phyloP scores from a whole-genome alignment of 768 basidiomycete genomes.

The Tremella mesenterica region DNA sequence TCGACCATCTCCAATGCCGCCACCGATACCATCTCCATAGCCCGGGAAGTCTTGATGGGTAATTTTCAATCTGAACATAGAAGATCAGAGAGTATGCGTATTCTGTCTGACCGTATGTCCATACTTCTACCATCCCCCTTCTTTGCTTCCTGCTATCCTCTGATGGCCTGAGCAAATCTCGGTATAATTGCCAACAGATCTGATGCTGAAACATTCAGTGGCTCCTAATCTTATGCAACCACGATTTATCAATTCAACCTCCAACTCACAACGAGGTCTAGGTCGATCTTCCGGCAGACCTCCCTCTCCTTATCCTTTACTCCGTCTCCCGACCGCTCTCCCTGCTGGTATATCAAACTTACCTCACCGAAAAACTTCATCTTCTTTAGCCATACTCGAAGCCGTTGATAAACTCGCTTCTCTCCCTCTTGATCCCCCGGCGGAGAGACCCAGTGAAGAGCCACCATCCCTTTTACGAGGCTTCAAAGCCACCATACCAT shows the following conservation, averaged over 20 bases:
- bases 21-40: constrained; percentile 30
- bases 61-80: constrained; percentile 33
- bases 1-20: constrained; percentile 13
- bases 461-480: constrained; percentile 59
- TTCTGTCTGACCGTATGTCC: constrained; percentile 40
- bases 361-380: constrained; percentile 25
- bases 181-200: too few relatives aligned
- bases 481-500: constrained; percentile 90
- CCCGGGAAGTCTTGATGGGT: constrained; percentile 41
- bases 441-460: constrained; percentile 8
- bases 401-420: constrained; percentile 32
- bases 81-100: constrained; percentile 39
- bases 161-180: not conserved
- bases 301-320: constrained; percentile 12
- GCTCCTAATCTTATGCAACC: constrained; percentile 41
- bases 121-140: not conserved
- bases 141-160: not conserved
- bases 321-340: constrained; percentile 28
- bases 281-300: constrained; percentile 15
- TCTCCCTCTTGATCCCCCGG: constrained; percentile 16
- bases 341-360: constrained; percentile 24
- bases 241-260: constrained; percentile 18
- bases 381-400: constrained; percentile 43
- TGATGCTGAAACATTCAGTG: too few relatives aligned
- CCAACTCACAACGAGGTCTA: constrained; percentile 9